Conservation (phyloP, 116 monocot species). For the Papilionanthe hybrid region DNA sequence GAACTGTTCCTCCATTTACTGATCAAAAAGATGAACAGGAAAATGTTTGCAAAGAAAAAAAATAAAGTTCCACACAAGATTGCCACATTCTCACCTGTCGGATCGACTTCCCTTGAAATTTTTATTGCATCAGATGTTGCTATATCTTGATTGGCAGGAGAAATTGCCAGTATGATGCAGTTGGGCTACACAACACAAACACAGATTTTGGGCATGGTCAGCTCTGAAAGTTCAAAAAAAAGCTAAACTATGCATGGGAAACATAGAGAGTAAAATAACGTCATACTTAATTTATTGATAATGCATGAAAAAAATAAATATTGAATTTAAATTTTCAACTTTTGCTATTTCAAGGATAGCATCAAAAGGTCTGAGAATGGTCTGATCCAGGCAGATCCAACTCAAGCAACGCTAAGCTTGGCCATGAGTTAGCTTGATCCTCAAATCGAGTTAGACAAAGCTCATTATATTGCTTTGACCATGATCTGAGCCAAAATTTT, state of each 20-base stretch:
- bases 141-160: constrained; percentile 80
- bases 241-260: background rate
- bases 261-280: background rate
- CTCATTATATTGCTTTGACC: too few species aligned
- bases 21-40: background rate
- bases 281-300: background rate
- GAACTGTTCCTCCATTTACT: background rate
- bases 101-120: constrained; percentile 60
- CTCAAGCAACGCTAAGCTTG: too few species aligned
- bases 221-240: background rate
- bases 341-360: too few species aligned
- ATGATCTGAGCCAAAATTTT: too few species aligned
- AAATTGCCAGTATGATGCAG: constrained; percentile 70
- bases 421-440: too few species aligned
- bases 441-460: too few species aligned
- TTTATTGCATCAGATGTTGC: constrained; percentile 79
- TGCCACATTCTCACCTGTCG: constrained; percentile 34
- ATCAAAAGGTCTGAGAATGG: too few species aligned
- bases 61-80: background rate
- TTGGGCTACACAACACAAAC: constrained; percentile 40
- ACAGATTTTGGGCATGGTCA: background rate
- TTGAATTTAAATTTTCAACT: too few species aligned
- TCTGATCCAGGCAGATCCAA: too few species aligned
- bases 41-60: background rate
- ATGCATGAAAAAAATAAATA: background rate